These are phyloP conservation scores for Mortierella alpina DNA, from an alignment of 192 early-diverging fungal genomes.

Conservation along the genomic window DNA sequence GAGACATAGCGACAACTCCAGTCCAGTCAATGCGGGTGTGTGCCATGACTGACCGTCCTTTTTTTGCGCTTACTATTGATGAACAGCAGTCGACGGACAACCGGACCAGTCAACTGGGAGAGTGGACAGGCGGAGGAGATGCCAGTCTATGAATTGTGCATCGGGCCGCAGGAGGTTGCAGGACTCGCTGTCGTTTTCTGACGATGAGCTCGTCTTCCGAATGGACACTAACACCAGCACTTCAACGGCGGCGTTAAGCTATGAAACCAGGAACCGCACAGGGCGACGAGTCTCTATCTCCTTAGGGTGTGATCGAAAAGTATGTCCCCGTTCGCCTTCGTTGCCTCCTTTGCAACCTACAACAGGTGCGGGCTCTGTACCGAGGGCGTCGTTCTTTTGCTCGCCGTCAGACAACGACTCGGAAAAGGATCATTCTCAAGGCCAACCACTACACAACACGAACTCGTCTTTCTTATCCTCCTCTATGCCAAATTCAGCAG, in stretches of 20 bases:
- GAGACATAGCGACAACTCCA: too few relatives aligned
- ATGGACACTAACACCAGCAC: too few relatives aligned
- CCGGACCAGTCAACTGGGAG: neutral
- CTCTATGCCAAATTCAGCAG: constrained; percentile 10
- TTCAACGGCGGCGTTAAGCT: too few relatives aligned
- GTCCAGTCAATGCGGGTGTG: too few relatives aligned
- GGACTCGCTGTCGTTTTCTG: neutral
- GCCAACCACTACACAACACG: neutral
- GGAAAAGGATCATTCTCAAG: neutral
- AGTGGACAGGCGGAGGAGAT: constrained; percentile 12
- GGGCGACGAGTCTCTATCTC: constrained; percentile 17
- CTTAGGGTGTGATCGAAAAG: neutral
- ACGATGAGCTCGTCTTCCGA: neutral
- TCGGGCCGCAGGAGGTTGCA: too few relatives aligned
- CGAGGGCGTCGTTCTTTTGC: constrained; percentile 20
- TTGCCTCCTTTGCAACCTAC: constrained; percentile 17
- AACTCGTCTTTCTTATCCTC: constrained; percentile 12
- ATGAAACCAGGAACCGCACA: too few relatives aligned
- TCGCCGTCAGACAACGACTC: constrained; percentile 18
- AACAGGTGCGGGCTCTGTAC: neutral
- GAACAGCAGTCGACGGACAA: neutral
- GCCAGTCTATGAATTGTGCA: constrained; percentile 20
- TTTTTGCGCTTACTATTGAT: neutral
- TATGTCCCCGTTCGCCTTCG: neutral
- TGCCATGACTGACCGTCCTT: too few relatives aligned